A percentile compares a stretch with the other conserved stretches of the same genome.
Conservation (phyloP, 2,329 filamentous ascomycete species). For the Zelopaecilomyces penicillatus region DNA sequence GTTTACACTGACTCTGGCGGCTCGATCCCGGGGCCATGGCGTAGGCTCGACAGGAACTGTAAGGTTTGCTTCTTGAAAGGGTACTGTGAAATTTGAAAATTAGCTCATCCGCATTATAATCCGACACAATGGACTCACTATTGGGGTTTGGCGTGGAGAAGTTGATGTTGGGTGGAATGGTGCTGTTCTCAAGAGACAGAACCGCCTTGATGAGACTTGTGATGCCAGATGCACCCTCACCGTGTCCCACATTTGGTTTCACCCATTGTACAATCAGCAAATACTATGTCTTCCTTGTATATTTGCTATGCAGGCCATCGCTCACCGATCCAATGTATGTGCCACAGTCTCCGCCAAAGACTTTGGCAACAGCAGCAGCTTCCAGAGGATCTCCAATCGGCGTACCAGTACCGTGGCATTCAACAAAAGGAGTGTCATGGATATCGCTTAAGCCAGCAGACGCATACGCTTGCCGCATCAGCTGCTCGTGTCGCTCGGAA, state of each 20-base stretch:
- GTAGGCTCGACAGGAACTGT: neutral
- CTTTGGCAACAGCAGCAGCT: constrained; percentile 21
- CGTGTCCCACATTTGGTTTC: neutral
- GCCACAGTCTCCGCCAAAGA: constrained; percentile 15
- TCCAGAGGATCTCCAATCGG: constrained; percentile 29
- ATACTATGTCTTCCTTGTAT: neutral
- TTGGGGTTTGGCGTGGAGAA: neutral
- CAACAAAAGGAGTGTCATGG: constrained; percentile 23
- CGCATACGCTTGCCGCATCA: constrained; percentile 24
- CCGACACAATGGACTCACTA: neutral
- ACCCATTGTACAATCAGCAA: constrained; percentile 12
- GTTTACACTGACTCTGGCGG: neutral
- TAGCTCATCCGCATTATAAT: neutral
- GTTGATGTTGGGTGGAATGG: neutral
- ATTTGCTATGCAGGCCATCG: neutral
- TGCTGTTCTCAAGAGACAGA: neutral
- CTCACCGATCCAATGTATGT: neutral
- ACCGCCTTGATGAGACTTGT: neutral
- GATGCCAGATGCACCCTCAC: neutral
- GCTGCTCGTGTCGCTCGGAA: constrained; percentile 19
- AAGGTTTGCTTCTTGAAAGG: neutral
- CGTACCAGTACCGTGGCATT: constrained; percentile 34
- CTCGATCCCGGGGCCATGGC: neutral
- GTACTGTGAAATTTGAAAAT: neutral
- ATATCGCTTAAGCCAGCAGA: constrained; percentile 17